Evolutionary conservation across 2,329 filamentous ascomycete species (phyloP).

Genomic region (Exophiala viscosa): DNA sequence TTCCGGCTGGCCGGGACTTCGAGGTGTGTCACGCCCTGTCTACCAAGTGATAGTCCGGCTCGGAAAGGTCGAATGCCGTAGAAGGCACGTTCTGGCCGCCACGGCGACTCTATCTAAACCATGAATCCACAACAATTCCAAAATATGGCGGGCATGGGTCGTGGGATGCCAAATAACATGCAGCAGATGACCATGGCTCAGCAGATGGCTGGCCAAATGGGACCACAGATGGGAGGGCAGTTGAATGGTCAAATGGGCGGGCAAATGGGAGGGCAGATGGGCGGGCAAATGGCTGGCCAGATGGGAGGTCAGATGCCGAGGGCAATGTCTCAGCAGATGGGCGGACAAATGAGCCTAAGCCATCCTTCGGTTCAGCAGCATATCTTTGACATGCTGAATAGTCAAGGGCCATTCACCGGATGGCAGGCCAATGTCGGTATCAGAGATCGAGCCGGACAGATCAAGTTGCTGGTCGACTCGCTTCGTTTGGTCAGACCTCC

Average conservation of each 20-base stretch:
- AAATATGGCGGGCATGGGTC: conserved; percentile 27
- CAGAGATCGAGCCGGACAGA: conserved; percentile 39
- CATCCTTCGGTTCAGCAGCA: conserved; percentile 30
- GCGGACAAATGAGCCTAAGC: conserved; percentile 20
- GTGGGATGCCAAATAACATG: conserved; percentile 28
- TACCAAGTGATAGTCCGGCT: too few species aligned
- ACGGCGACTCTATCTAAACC: conserved; percentile 8
- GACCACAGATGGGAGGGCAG: conserved; percentile 12
- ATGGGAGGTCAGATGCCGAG: conserved; percentile 16
- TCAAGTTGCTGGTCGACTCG: conserved; percentile 46
- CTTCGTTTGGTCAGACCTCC: conserved; percentile 45
- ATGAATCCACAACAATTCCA: conserved; percentile 29
- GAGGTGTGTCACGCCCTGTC: too few species aligned
- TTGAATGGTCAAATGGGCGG: conserved; percentile 16
- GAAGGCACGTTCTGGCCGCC: conserved; percentile 4
- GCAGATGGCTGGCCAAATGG: conserved; percentile 20
- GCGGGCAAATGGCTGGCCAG: neutral
- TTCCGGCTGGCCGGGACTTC: too few species aligned
- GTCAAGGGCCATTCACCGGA: conserved; percentile 42
- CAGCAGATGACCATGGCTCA: conserved; percentile 25
- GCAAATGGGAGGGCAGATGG: conserved; percentile 2
- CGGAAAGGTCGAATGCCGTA: too few species aligned
- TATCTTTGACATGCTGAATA: conserved; percentile 39
- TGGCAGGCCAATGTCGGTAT: conserved; percentile 43
- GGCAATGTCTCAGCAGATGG: conserved; percentile 19